Percentiles rank a stretch among this genome's conserved stretches.
These are phyloP conservation scores for Penicillium arizonense DNA, from an alignment of 495 filamentous ascomycete genomes.

Conservation along the genomic window DNA sequence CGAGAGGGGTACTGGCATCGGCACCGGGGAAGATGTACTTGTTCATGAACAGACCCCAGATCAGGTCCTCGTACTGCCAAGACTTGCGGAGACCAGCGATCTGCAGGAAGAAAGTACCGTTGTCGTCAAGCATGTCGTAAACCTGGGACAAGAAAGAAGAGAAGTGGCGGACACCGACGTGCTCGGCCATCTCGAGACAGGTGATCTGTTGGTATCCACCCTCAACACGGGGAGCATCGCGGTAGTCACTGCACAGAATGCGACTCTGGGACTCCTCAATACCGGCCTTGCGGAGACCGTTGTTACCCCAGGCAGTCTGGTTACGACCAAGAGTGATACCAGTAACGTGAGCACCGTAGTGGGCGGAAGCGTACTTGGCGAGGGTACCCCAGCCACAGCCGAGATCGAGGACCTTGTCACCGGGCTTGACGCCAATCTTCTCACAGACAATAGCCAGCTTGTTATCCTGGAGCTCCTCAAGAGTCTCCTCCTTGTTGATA, in stretches of 20 bases:
- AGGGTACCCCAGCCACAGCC: slow-evolving; percentile 74
- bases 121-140: slow-evolving; percentile 68
- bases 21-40: slow-evolving; percentile 74
- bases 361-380: slow-evolving; percentile 60
- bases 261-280: slow-evolving; percentile 60
- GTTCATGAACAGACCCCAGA: slow-evolving; percentile 78
- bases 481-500: slow-evolving; percentile 60
- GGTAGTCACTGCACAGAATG: slow-evolving; percentile 70
- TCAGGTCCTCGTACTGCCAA: slow-evolving; percentile 74
- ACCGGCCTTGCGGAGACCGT: slow-evolving; percentile 56
- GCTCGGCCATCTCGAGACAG: slow-evolving; percentile 77
- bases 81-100: slow-evolving; percentile 67
- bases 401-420: slow-evolving; percentile 65
- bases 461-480: slow-evolving; percentile 71
- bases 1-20: slow-evolving; percentile 64
- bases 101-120: slow-evolving; percentile 71
- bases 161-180: slow-evolving; percentile 68
- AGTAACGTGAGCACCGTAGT: slow-evolving; percentile 63
- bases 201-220: slow-evolving; percentile 69
- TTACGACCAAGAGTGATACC: slow-evolving; percentile 70
- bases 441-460: slow-evolving; percentile 71
- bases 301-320: slow-evolving; percentile 72
- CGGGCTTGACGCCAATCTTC: slow-evolving; percentile 62
- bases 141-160: slow-evolving; percentile 60
- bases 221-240: slow-evolving; percentile 59